Evolutionary conservation across 208 protist genomes (phyloP), one percentile per base, ranked within the genome.

Genomic region (Wallacemonas collosoma): DNA sequence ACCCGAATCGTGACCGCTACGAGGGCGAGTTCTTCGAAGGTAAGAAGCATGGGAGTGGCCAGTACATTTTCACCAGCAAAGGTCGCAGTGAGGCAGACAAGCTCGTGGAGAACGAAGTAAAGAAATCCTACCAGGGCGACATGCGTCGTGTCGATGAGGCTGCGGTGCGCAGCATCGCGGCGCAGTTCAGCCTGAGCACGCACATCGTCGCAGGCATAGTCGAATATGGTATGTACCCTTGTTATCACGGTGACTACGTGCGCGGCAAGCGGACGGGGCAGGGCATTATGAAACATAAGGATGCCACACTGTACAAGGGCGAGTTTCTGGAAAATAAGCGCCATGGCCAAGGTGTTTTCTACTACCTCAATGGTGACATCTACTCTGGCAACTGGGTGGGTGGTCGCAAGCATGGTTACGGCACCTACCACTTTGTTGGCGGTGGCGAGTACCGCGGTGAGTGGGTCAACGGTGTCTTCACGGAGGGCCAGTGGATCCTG

Each of bases 251-350:
- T 35, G 93, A 95, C 41, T 97, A 97, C 72, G 83, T 90, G 1
- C 76, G 77, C n/a, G 90, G 90, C 5, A 91, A 91, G 73, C 81
- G 89, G 5, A 88, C 81, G 38, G 93, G 93, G 1, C 77, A 82
- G 17, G 93, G 93, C 7, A 79, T 95, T 12, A 95, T 97, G 90
- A 97, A 95, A 57, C 93, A 94, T 80, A 95, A 95, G 62, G 93
- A 97, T 54, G 88, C 81, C 9, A 93, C 93, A 9, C 45, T 97
- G 15, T 97, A 97, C 83, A 93, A 95, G 70, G 93, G 93, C n/a
- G 93, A 97, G 36, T 95, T 95, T 68, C 58, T 92, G 11, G 88
- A 95, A 51, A 95, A 95, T 75, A 95, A 94, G 66, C 85, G 93
- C 2, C 78, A 97, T 14, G 93, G 93, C 4, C 84, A 95, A 48